Percentiles rank a stretch among this genome's conserved stretches.
Conservation (phyloP, 2,329 filamentous ascomycete genomes). For the Pseudocercospora musae region DNA sequence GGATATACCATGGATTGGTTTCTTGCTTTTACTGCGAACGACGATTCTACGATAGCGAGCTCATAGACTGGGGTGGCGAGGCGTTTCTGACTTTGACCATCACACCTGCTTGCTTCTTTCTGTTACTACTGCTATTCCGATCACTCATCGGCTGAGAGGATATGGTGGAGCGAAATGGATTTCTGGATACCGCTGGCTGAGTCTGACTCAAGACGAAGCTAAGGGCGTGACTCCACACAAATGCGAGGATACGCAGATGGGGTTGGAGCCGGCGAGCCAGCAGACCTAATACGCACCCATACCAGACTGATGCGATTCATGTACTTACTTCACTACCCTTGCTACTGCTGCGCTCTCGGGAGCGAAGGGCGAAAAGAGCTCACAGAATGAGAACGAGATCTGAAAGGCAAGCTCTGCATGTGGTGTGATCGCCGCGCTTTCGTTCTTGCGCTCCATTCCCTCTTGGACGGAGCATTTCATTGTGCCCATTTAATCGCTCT, state of each 20-base stretch:
- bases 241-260: not conserved
- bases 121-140: not conserved
- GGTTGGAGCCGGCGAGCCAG: not conserved
- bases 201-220: no score
- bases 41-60: not conserved
- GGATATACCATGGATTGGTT: conserved; percentile 1
- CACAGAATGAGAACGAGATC: not conserved
- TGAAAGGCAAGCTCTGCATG: not conserved
- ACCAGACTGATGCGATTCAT: not conserved
- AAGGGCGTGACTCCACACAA: no score
- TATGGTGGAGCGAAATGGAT: not conserved
- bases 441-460: not conserved
- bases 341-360: not conserved
- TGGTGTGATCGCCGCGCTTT: not conserved
- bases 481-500: no score
- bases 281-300: not conserved
- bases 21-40: not conserved
- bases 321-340: not conserved
- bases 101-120: not conserved
- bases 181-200: no score
- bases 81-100: not conserved
- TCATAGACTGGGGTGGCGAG: not conserved
- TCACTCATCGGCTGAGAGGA: not conserved
- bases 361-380: not conserved
- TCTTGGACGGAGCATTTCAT: not conserved